Evolutionary conservation across 768 basidiomycete genomes (phyloP), one percentile per base, ranked within the genome.

Genomic region (Amanita molliuscula): DNA sequence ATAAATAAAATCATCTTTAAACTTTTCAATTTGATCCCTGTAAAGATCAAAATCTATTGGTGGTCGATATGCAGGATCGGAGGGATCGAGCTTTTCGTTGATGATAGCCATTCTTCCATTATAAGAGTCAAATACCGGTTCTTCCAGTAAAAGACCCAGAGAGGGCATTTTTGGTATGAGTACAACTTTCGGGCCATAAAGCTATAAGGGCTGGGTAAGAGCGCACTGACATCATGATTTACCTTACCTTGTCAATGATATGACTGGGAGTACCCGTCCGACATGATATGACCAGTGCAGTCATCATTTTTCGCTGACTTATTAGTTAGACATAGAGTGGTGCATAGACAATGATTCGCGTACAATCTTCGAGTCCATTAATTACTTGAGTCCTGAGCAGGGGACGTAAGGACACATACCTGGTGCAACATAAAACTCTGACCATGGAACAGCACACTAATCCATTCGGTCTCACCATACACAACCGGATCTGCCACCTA

Each of bases 401-500:
- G 10, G n/a, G 11, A 16, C 3, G 13, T 40, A 4, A 11, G 9
- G 6, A 42, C 15, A 15, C 40, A 25, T 58, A 93, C 93, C 74
- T 99, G 96, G 65, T 99, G 95, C 48, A 99, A 68, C 96, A 99
- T 98, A 65, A 99, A 99, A 58, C 90, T 93, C 65, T 99, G 96
- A 0, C 95, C 96, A 61, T 98, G 92, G 62, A 96, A 86, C 53
- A 87, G 71, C 16, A 98, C 82, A 40, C 86, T 87, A 38, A 98
- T 79, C 94, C 95, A 98, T 61, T 99, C 95, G 1, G 88, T 94
- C 34, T 82, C 83, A 18, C 88, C 91, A 54, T 91, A 84, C 2
- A 95, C 86, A 3, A 76, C 79, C n/a, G 95, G 94, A 44, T 95
- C 88, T 5, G 76, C 69, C 38, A 94, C 70, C 89, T 92, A 52